Evolutionary conservation across 345 rosid genomes (phyloP).

Genomic region (Bruguiera parviflora): DNA sequence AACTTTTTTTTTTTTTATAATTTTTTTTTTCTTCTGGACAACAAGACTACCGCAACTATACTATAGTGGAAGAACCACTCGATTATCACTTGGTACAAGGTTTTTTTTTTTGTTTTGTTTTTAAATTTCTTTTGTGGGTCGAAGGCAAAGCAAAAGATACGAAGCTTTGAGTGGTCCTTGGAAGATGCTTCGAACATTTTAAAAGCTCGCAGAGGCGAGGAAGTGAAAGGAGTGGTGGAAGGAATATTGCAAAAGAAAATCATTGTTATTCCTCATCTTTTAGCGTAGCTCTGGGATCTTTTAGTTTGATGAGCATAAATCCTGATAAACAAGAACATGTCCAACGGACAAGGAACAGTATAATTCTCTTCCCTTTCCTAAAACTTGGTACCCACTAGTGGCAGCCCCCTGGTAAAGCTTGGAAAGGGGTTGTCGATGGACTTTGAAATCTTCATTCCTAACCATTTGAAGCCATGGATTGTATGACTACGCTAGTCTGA

Average conservation of each 20-base stretch:
- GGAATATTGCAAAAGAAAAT: background rate
- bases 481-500: no score
- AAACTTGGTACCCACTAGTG: background rate
- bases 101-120: no score
- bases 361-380: conserved; percentile 12
- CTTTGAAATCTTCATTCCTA: conserved; percentile 1
- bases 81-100: no score
- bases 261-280: background rate
- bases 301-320: background rate
- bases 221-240: background rate
- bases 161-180: background rate
- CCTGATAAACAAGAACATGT: conserved; percentile 18
- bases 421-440: conserved; percentile 2
- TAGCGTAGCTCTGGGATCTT: conserved; percentile 1
- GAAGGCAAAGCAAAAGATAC: conserved; percentile 2
- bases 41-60: background rate
- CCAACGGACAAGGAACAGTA: conserved; percentile 13
- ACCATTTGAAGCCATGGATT: no score
- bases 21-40: background rate
- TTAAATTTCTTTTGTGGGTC: background rate
- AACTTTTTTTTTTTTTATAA: no score
- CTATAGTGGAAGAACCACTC: conserved; percentile 12
- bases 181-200: background rate
- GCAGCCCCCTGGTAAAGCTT: conserved; percentile 16
- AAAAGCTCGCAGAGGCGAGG: background rate